Evolutionary conservation across 2,329 filamentous ascomycete genomes (phyloP), one percentile per base, ranked within the genome.

Genomic region (Ambrosiella beaveri): DNA sequence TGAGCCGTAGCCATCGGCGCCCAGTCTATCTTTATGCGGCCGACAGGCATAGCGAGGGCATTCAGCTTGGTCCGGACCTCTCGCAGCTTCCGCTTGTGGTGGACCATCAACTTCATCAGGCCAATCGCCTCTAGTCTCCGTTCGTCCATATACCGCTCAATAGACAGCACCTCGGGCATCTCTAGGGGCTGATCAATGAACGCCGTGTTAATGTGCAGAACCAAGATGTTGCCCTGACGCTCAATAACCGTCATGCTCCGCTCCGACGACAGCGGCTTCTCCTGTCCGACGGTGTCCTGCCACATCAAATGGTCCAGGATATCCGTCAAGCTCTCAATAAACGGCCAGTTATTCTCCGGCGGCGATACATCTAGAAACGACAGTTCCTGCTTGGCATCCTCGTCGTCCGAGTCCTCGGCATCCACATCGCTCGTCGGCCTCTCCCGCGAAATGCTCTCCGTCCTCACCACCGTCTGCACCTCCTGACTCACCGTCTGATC

Each of bases 161-260:
- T 73, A 62, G 78, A 80, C 61, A 79, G 73, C 11, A 73, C 66
- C 47, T 68, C 66, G 5, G 78, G 78, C 39, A 81, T 73, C 2
- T 78, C 74, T 47, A 78, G 68, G 2, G 70, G 69, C 15, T 36
- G 27, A 50, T 71, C 71, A 7, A 73, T 68, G 1, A 72, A 73
- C 3, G 70, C 67, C 2, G 69, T 70, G 13, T 69, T 68, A 11
- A 80, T 64, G 49, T 71, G 71, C 41, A 80, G 68, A 7, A 71
- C 71, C 27, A 81, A 63, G 2, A 80, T 70, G n/a, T 79, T 75
- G 3, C 74, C 74, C 60, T 71, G 68, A 12, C 73, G 68, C n/a
- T 68, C 66, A 44, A 77, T 68, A 53, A 71, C 68, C 39, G 73
- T 73, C 65, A 73, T 73, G 54, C 68, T 71, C 0, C 70, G 67